Conservation (phyloP, 129 eudicot species). For the Ambrosia artemisiifolia region DNA sequence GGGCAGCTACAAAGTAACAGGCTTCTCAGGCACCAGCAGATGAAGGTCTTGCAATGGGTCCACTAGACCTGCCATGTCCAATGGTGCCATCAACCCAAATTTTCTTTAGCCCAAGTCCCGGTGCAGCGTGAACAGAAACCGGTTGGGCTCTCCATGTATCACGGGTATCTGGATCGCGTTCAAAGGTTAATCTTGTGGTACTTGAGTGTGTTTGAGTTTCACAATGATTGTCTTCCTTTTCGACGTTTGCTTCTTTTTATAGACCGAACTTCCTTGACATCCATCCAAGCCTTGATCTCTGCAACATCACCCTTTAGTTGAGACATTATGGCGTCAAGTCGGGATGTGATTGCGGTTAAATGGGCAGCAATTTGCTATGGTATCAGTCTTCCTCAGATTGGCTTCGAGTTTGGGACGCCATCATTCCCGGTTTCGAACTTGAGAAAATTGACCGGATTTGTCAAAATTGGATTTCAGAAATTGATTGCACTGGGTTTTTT, state of each 20-base stretch:
- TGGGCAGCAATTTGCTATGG: too few relatives aligned
- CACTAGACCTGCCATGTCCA: constrained; percentile 76
- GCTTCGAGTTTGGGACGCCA: too few relatives aligned
- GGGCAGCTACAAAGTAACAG: background rate
- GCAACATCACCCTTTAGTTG: too few relatives aligned
- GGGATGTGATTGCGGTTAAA: too few relatives aligned
- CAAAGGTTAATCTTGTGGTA: constrained; percentile 45
- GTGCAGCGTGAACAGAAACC: constrained; percentile 71
- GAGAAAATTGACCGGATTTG: too few relatives aligned
- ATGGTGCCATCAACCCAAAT: constrained; percentile 50
- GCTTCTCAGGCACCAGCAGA: constrained; percentile 60
- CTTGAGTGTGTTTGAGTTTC: constrained; percentile 48
- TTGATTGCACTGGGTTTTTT: too few relatives aligned
- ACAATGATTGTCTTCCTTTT: constrained; percentile 59
- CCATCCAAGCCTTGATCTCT: too few relatives aligned
- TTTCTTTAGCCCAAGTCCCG: constrained; percentile 74
- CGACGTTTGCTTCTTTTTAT: constrained; percentile 54
- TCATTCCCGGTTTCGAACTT: too few relatives aligned
- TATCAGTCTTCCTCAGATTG: too few relatives aligned
- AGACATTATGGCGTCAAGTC: too few relatives aligned
- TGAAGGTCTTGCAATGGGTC: constrained; percentile 33
- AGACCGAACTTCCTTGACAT: constrained; percentile 47
- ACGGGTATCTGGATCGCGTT: constrained; percentile 74
- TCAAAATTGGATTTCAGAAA: too few relatives aligned
- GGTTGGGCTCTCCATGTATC: constrained; percentile 89